Conservation (phyloP, 2,329 filamentous ascomycete species). For the Alternaria brassicae region DNA sequence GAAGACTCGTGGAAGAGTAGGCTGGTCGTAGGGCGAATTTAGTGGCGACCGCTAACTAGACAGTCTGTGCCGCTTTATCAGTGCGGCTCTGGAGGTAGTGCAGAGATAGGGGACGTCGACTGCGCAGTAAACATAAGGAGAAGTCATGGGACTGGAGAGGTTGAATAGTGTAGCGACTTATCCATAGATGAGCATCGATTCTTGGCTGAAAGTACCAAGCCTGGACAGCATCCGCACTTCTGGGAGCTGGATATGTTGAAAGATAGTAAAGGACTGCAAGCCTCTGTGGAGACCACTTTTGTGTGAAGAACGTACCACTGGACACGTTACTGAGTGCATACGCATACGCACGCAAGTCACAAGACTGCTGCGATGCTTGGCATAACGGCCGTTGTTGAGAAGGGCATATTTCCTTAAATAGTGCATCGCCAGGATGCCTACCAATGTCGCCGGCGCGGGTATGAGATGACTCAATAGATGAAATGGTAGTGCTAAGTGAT, state of each 20-base stretch:
- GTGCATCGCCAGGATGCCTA: neutral
- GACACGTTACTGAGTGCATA: neutral
- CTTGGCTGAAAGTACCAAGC: neutral
- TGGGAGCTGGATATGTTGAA: too few relatives aligned
- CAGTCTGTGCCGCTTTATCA: conserved; percentile 1
- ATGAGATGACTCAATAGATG: neutral
- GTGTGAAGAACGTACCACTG: neutral
- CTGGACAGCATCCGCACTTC: neutral
- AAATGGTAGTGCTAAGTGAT: neutral
- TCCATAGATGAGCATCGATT: neutral
- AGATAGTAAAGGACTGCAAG: neutral
- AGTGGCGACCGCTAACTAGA: neutral
- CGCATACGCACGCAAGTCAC: neutral
- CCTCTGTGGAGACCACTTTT: neutral
- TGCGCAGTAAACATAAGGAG: neutral
- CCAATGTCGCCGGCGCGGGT: neutral
- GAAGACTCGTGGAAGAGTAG: too few relatives aligned
- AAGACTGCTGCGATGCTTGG: neutral
- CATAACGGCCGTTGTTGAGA: neutral
- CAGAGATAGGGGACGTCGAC: neutral
- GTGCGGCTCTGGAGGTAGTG: neutral
- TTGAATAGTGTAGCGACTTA: neutral
- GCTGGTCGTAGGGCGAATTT: neutral
- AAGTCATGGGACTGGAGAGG: neutral
- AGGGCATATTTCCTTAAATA: neutral